phyloP scores from a whole-genome alignment of 1,284 basidiomycete genomes.

The Malassezia slooffiae region DNA sequence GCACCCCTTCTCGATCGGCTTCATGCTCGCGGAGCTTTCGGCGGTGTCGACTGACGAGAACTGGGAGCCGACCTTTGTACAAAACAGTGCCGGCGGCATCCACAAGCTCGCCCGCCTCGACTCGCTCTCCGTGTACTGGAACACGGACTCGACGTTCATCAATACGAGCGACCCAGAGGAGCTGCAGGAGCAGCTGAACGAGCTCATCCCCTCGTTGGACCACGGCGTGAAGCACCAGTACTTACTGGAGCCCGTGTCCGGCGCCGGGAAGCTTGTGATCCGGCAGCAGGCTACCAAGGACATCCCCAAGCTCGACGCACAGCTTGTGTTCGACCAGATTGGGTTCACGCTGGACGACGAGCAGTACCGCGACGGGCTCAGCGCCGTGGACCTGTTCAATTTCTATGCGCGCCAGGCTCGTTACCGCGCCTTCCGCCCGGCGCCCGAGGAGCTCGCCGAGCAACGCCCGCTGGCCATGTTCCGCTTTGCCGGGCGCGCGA shows the following conservation, averaged over 20 bases:
- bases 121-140: conserved; percentile 86
- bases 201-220: conserved; percentile 51
- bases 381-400: conserved; percentile 91
- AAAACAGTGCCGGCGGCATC: conserved; percentile 74
- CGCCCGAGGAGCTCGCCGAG: conserved; percentile 55
- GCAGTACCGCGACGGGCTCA: conserved; percentile 90
- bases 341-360: conserved; percentile 83
- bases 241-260: conserved; percentile 88
- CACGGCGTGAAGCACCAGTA: conserved; percentile 62
- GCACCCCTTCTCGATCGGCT: conserved; percentile 88
- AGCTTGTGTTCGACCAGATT: conserved; percentile 86
- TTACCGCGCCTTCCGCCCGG: conserved; percentile 56
- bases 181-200: conserved; percentile 66
- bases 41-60: conserved; percentile 82
- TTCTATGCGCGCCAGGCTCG: conserved; percentile 84
- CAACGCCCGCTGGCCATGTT: conserved; percentile 66
- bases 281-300: conserved; percentile 60
- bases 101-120: conserved; percentile 85
- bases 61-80: conserved; percentile 91
- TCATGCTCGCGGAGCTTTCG: conserved; percentile 83
- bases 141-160: conserved; percentile 79
- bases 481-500: conserved; percentile 70
- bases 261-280: conserved; percentile 78
- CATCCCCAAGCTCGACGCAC: conserved; percentile 69
- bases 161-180: conserved; percentile 56